Percentiles rank a stretch among this genome's conserved stretches.
Evolutionary conservation across 2,329 filamentous ascomycete species (phyloP).

Genomic region (Ceratocystis diversiconidia): DNA sequence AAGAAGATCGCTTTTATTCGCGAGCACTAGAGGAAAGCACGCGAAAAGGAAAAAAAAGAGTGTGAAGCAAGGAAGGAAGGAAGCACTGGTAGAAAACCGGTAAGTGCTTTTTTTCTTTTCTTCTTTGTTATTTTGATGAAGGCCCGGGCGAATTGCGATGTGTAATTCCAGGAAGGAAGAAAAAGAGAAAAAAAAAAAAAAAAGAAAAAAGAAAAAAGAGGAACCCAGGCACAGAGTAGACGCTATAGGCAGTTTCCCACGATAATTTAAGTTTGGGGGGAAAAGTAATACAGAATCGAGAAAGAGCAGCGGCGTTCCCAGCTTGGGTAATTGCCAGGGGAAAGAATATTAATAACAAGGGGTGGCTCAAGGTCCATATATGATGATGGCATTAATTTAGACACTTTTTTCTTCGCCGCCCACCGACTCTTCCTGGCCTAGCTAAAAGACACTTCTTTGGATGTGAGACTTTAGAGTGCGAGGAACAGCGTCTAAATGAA

Average conservation of each 20-base stretch:
- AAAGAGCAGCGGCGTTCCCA: background rate
- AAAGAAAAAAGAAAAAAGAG: background rate
- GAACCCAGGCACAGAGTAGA: background rate
- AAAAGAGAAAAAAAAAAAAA: background rate
- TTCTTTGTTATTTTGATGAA: background rate
- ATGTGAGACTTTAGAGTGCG: background rate
- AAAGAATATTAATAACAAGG: background rate
- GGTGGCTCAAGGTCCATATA: background rate
- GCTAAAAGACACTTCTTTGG: too few species aligned
- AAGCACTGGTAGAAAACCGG: background rate
- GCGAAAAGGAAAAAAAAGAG: background rate
- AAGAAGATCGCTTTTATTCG: background rate
- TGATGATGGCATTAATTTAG: background rate
- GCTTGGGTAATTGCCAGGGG: background rate
- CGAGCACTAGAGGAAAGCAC: background rate
- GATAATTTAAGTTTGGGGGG: background rate
- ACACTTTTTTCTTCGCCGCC: background rate
- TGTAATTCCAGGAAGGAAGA: background rate
- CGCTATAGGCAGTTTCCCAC: background rate
- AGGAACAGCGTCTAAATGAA: background rate
- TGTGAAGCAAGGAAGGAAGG: background rate
- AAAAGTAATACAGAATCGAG: background rate
- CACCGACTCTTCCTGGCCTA: too few species aligned
- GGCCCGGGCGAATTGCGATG: background rate
- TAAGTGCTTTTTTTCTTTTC: background rate